Conservation (phyloP, 1,284 basidiomycete genomes). For the Tetrapyrgos nigripes region DNA sequence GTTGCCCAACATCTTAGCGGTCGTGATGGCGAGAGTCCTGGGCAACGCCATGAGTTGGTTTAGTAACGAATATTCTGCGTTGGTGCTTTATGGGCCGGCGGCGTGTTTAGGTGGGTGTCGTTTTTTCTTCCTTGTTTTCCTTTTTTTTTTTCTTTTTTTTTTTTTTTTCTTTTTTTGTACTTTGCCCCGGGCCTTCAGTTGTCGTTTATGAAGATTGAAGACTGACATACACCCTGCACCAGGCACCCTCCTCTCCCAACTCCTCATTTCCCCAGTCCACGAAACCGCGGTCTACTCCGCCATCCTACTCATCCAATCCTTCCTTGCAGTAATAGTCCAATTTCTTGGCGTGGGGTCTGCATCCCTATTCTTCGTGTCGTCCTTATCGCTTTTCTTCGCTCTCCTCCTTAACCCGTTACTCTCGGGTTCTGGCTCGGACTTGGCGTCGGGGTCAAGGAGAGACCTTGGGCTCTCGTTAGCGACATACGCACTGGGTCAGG, state of each 20-base stretch:
- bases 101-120: conserved; percentile 64
- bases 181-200: too few relatives aligned
- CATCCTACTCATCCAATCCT: conserved; percentile 65
- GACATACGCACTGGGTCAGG: conserved; percentile 72
- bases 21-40: conserved; percentile 71
- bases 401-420: conserved; percentile 60
- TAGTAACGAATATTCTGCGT: conserved; percentile 71
- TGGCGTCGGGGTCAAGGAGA: not conserved
- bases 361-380: conserved; percentile 67
- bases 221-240: not conserved
- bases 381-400: conserved; percentile 57
- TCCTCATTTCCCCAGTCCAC: conserved; percentile 51
- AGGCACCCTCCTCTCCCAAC: conserved; percentile 66
- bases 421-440: not conserved
- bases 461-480: conserved; percentile 56
- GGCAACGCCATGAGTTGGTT: conserved; percentile 84
- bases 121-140: conserved; percentile 9
- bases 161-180: not conserved
- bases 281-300: conserved; percentile 71
- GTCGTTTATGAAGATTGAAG: too few relatives aligned
- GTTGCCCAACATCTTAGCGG: conserved; percentile 76
- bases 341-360: conserved; percentile 72
- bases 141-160: conserved; percentile 2
- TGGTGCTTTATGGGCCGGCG: conserved; percentile 83
- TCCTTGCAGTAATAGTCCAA: conserved; percentile 62